Percentiles rank a stretch among this genome's conserved stretches.
Evolutionary conservation across 1,139 yeast genomes (phyloP).

Genomic region (Blastobotrys capitulatus): DNA sequence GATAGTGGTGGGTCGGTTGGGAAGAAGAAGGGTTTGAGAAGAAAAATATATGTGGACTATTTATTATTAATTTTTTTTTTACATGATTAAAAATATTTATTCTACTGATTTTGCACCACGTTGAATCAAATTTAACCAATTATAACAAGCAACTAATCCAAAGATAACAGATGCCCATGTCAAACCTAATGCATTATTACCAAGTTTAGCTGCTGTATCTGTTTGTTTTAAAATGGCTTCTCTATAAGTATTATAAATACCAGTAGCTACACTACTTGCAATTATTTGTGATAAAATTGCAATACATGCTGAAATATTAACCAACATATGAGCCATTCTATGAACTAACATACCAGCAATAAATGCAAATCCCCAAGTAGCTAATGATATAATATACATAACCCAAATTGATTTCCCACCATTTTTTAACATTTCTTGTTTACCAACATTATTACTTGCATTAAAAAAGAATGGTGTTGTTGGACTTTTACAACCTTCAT

Average conservation of each 20-base stretch:
- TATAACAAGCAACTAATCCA: background rate
- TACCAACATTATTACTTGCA: background rate
- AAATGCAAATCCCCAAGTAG: background rate
- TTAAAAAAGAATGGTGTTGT: slow-evolving; percentile 1
- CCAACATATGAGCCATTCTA: background rate
- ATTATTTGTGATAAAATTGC: background rate
- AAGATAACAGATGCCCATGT: slow-evolving; percentile 1
- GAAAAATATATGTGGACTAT: background rate
- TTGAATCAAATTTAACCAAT: background rate
- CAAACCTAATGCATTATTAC: background rate
- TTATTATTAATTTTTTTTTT: no score
- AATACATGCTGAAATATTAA: background rate
- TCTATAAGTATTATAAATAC: background rate
- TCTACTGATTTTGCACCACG: background rate
- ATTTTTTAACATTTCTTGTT: background rate
- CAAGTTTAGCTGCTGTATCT: background rate
- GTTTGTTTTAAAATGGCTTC: background rate
- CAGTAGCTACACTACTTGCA: slow-evolving; percentile 7
- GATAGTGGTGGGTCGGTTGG: no score
- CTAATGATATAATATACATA: slow-evolving; percentile 1
- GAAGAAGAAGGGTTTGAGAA: background rate
- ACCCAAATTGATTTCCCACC: slow-evolving; percentile 11
- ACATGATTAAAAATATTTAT: background rate
- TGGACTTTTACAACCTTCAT: slow-evolving; percentile 6
- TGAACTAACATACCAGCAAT: background rate